phyloP scores from a whole-genome alignment of 2,329 filamentous ascomycete species.

The Pyricularia grisea region DNA sequence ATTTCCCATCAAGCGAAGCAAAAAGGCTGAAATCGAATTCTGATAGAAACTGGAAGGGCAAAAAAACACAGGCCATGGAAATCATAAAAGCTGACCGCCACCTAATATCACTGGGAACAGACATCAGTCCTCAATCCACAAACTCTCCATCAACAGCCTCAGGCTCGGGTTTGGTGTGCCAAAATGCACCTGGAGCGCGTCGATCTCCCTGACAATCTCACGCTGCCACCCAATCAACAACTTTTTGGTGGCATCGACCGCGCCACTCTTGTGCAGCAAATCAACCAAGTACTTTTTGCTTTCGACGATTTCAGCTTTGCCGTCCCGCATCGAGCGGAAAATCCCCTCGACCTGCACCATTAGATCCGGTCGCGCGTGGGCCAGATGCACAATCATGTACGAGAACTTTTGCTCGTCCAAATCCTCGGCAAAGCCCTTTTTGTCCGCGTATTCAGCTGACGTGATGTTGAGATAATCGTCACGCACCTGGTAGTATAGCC shows the following conservation, averaged over 20 bases:
- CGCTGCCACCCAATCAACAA: background rate
- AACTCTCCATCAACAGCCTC: background rate
- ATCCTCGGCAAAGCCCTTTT: slow-evolving; percentile 31
- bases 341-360: background rate
- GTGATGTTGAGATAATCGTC: slow-evolving; percentile 23
- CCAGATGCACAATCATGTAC: background rate
- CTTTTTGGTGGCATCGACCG: background rate
- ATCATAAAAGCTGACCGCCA: too few relatives aligned
- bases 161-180: background rate
- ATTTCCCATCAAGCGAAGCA: too few relatives aligned
- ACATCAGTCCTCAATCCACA: background rate
- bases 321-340: background rate
- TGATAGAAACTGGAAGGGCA: too few relatives aligned
- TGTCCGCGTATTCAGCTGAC: slow-evolving; percentile 18
- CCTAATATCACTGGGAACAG: background rate
- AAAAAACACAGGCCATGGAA: too few relatives aligned
- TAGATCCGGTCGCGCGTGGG: background rate
- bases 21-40: too few relatives aligned
- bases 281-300: background rate
- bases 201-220: background rate
- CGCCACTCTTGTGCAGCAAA: background rate
- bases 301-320: background rate
- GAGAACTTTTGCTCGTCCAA: slow-evolving; percentile 28
- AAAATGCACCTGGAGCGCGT: background rate
- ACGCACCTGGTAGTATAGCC: slow-evolving; percentile 21